Evolutionary conservation across 2,329 filamentous ascomycete genomes (phyloP).

Genomic region (Escovopsis weberi): DNA sequence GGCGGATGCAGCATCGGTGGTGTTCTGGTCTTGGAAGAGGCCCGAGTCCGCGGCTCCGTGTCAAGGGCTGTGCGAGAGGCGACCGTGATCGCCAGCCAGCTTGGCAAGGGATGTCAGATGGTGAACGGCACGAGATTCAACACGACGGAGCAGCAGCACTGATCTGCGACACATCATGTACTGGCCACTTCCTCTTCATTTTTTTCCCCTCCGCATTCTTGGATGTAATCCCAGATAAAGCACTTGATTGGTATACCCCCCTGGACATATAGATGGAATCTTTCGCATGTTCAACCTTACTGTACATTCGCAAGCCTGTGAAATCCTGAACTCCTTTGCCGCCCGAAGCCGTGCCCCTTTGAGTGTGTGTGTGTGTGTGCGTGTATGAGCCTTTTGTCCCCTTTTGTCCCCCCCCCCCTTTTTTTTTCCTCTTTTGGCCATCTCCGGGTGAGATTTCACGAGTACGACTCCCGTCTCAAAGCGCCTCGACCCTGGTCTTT

Average conservation of each 20-base stretch:
- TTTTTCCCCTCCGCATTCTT: slow-evolving; percentile 1
- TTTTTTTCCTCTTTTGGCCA: too few relatives aligned
- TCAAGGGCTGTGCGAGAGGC: slow-evolving; percentile 57
- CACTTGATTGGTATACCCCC: slow-evolving; percentile 1
- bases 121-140: slow-evolving; percentile 21
- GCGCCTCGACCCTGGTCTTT: slow-evolving; percentile 28
- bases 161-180: neutral
- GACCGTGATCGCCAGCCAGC: slow-evolving; percentile 52
- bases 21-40: slow-evolving; percentile 59
- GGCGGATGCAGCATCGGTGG: slow-evolving; percentile 68
- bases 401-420: neutral
- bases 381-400: neutral
- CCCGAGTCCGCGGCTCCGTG: slow-evolving; percentile 50
- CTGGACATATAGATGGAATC: slow-evolving; percentile 5
- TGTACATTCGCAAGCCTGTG: neutral
- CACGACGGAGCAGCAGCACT: slow-evolving; percentile 2
- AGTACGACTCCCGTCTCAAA: slow-evolving; percentile 6
- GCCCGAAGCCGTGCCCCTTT: neutral
- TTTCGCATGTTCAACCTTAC: neutral
- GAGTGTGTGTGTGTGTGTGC: neutral
- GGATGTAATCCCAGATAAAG: slow-evolving; percentile 1
- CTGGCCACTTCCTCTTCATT: neutral
- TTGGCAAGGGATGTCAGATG: slow-evolving; percentile 28
- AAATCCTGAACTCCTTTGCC: neutral
- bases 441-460: neutral